Base-by-base conservation (phyloP, 2,329 filamentous ascomycete genomes). In the Hypoxylon rubiginosum region DNA sequence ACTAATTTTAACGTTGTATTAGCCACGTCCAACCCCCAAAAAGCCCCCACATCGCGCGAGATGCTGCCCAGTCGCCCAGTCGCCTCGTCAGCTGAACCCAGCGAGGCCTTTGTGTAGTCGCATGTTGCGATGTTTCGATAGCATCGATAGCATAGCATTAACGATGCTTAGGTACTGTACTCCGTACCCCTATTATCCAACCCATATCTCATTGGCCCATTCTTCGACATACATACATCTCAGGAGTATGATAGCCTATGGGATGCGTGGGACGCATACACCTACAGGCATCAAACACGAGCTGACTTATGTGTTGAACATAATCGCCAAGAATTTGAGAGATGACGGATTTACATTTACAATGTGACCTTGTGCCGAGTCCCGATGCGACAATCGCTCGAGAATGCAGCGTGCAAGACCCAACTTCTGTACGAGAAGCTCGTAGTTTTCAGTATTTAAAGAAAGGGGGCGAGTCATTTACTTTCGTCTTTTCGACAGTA, bases 51-150 rank as follows among this genome's bases (percentile, higher is more conserved):
- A 46, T 57, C 46, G 56, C 36, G 39, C 45, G 45, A 13, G 4
- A 46, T 13, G 17, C 51, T 32, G 43, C 58, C 41, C 21, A n/a
- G 26, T 28, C 7, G 7, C 26, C 26, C 7, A n/a, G 49, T 53
- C 49, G 53, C 59, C 59, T 57, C n/a, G 21, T 66, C 63, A 62
- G 63, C 63, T 66, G 63, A 62, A 36, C n/a, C 45, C 50, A 32
- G 24, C 19, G 41, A 45, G 41, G 41, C 41, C 15, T 2, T 21
- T 17, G 5, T 41, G 36, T 17, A 41, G 36, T 41, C 17, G 3
- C 3, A 43, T 19, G n/a, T 43, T 43, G 39, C 39, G 39, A 43
- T 19, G 39, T n/a, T 7, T 17, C n/a, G n/a, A n/a, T n/a, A n/a
- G n/a, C n/a, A n/a, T n/a, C n/a, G n/a, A n/a, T n/a, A n/a, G n/a